A percentile compares a stretch with the other conserved stretches of the same genome.
Evolutionary conservation across 495 filamentous ascomycete genomes (phyloP).

Genomic region (Neurospora sp.): DNA sequence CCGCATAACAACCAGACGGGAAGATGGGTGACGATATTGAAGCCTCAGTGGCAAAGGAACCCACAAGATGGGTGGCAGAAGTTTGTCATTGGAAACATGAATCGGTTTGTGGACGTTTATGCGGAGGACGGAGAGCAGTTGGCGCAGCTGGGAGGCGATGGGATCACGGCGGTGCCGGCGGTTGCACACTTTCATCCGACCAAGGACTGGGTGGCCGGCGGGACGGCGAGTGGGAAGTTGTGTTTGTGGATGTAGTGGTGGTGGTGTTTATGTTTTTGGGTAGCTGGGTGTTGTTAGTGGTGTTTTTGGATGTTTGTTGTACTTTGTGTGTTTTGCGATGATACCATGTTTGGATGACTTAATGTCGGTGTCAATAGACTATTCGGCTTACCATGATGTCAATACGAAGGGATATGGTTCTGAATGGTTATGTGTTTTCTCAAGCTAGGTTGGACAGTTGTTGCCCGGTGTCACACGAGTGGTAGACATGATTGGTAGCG

Average conservation of each 20-base stretch:
- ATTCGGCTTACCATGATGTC: neutral
- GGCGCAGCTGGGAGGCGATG: slow-evolving; percentile 78
- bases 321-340: neutral
- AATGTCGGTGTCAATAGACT: neutral
- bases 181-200: slow-evolving; percentile 84
- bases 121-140: slow-evolving; percentile 72
- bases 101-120: slow-evolving; percentile 89
- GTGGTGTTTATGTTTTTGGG: neutral
- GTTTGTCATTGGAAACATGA: slow-evolving; percentile 96
- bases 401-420: too few relatives aligned
- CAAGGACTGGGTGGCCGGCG: slow-evolving; percentile 84
- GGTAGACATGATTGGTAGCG: neutral
- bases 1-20: slow-evolving; percentile 95
- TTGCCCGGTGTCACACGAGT: neutral
- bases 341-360: neutral
- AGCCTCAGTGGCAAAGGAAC: slow-evolving; percentile 81
- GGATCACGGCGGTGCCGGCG: slow-evolving; percentile 88
- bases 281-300: neutral
- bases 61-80: slow-evolving; percentile 70
- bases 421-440: neutral
- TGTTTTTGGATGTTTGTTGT: neutral
- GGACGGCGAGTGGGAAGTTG: slow-evolving; percentile 86
- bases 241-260: slow-evolving; percentile 69
- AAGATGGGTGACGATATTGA: slow-evolving; percentile 63
- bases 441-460: neutral